Evolutionary conservation across 495 filamentous ascomycete species (phyloP), one percentile per base, ranked within the genome.

Genomic region (Staphylotrichum tortipilum): DNA sequence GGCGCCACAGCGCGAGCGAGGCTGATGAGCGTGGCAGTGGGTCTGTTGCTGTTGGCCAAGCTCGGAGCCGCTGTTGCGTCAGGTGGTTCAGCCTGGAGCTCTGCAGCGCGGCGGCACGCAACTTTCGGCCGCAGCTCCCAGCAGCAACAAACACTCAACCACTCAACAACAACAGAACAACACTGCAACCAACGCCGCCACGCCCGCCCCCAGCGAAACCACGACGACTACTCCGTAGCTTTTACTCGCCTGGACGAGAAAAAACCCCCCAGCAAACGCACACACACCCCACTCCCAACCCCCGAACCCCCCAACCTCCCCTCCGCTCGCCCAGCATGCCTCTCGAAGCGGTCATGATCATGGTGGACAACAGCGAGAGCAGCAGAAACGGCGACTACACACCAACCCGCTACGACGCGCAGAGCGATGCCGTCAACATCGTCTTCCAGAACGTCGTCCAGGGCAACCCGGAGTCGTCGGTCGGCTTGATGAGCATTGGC

Each of bases 401-500:
- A 62, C 89, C 92, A 39, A 91, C 92, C 48, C 79, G 92, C 69
- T 97, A 86, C 77, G 89, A 95, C 71, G 89, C 92, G 51, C 92
- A 97, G 74, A 72, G 85, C 58, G 94, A 99, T 69, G 89, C 91
- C 39, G 88, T 94, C 59, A 89, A 85, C 64, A 84, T 96, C 66
- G 84, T 96, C 64, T 96, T 95, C 74, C 86, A 84, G 55, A 84
- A 84, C 60, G 94, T 97, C 70, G 94, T 90, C 55, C 82, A 88
- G 70, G 85, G 80, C 66, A 94, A 99, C 68, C 86, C 92, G 19
- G 92, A 99, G 71, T 95, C 89, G 11, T 91, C 89, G 19, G 94
- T 97, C 47, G 92, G 92, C 52, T 76, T 99, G 42, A 95, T 99
- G 89, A 95, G 87, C 68, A 96, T 97, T 90, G 92, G 88, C 50